Conservation (phyloP, 441 rosid genomes). For the Populus trichocarpa region DNA sequence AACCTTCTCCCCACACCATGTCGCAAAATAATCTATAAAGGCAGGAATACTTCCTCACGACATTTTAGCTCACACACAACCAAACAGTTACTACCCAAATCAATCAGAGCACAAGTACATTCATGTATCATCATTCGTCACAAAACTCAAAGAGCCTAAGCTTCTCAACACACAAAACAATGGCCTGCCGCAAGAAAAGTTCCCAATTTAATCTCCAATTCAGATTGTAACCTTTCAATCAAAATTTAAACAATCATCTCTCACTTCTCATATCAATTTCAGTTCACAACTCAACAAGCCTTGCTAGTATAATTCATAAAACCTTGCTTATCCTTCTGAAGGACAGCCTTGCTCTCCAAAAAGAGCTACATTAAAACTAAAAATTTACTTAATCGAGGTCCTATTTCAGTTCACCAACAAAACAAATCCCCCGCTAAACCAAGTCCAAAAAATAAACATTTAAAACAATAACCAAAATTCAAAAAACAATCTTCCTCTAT, state of each 20-base stretch:
- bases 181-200: not conserved
- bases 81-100: not conserved
- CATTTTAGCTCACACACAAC: not conserved
- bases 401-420: not conserved
- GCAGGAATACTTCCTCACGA: not conserved
- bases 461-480: not conserved
- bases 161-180: not conserved
- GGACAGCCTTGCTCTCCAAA: too few species aligned
- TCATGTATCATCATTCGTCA: not conserved
- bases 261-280: not conserved
- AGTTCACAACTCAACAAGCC: too few species aligned
- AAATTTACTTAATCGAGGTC: not conserved
- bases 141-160: not conserved
- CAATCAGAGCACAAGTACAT: not conserved
- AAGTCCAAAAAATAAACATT: not conserved
- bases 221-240: not conserved
- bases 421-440: not conserved
- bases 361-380: too few species aligned
- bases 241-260: not conserved
- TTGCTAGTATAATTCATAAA: too few species aligned
- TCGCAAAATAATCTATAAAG: not conserved
- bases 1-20: not conserved
- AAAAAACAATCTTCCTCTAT: not conserved
- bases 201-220: not conserved
- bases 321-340: too few species aligned